Evolutionary conservation across 306 rosid species (phyloP).

Genomic region (Cucurbita argyrosperma): DNA sequence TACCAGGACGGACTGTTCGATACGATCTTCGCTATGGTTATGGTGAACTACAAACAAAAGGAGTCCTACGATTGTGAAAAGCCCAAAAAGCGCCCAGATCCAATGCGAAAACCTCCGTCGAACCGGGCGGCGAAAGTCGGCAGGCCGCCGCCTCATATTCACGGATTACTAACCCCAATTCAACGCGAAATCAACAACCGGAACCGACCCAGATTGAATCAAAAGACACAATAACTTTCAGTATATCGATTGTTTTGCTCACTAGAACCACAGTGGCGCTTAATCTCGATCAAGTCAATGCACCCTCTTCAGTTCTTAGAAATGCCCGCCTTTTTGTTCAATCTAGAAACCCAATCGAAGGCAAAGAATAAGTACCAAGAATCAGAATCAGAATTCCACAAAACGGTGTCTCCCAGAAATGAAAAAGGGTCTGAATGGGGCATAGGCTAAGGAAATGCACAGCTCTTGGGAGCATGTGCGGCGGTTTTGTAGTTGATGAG

Average conservation of each 20-base stretch:
- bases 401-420: neutral
- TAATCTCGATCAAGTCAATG: neutral
- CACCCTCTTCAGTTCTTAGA: neutral
- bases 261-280: constrained; percentile 1
- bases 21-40: constrained; percentile 69
- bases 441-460: constrained; percentile 1
- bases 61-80: constrained; percentile 48
- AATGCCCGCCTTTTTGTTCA: neutral
- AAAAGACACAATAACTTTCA: neutral
- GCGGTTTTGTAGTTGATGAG: constrained; percentile 6
- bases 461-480: constrained; percentile 10
- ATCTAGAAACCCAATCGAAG: neutral
- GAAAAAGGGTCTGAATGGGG: neutral
- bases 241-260: neutral
- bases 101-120: constrained; percentile 75
- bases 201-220: constrained; percentile 21
- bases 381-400: constrained; percentile 3
- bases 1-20: constrained; percentile 43
- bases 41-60: constrained; percentile 69
- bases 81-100: constrained; percentile 75
- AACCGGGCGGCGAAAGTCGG: constrained; percentile 95
- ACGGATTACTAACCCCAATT: constrained; percentile 27
- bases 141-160: constrained; percentile 93
- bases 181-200: constrained; percentile 16
- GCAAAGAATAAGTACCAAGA: constrained; percentile 6